A percentile compares a stretch with the other conserved stretches of the same genome.
phyloP scores from a whole-genome alignment of 2,329 filamentous ascomycete species.

The Lithohypha guttulata region DNA sequence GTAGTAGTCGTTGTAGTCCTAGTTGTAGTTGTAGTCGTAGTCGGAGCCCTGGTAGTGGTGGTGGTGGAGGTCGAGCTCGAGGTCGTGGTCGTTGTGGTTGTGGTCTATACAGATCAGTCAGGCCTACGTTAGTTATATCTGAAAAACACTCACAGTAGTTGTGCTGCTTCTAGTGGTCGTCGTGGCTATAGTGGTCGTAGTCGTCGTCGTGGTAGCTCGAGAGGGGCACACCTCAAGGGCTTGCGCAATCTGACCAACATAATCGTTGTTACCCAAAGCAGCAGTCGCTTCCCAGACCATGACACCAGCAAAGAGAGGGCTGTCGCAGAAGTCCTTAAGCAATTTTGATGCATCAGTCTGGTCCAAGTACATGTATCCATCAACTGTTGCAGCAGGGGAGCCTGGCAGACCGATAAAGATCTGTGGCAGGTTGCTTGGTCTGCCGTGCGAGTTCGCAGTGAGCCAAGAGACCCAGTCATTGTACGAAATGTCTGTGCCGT shows the following conservation, averaged over 20 bases:
- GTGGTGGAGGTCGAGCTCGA: constrained; percentile 10
- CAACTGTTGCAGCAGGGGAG: constrained; percentile 22
- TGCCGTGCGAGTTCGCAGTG: constrained; percentile 23
- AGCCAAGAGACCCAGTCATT: constrained; percentile 34
- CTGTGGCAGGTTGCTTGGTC: constrained; percentile 35
- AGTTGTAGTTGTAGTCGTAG: constrained; percentile 9
- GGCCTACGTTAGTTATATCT: no score
- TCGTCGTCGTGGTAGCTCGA: constrained; percentile 12
- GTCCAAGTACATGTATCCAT: constrained; percentile 35
- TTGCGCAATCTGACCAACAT: constrained; percentile 35
- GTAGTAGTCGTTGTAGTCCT: no score
- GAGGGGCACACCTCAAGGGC: constrained; percentile 9
- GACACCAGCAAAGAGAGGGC: constrained; percentile 43
- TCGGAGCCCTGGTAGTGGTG: not conserved
- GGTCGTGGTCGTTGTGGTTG: no score
- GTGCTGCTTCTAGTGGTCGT: constrained; percentile 10
- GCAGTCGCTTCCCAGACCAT: constrained; percentile 50
- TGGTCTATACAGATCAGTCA: no score
- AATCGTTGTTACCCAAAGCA: constrained; percentile 33
- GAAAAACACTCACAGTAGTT: no score
- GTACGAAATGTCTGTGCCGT: constrained; percentile 35
- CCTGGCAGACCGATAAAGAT: constrained; percentile 44
- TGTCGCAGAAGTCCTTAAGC: constrained; percentile 33
- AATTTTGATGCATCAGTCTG: constrained; percentile 37
- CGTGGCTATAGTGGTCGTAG: constrained; percentile 9